Evolutionary conservation across 129 eudicot species (phyloP), one percentile per base, ranked within the genome.

Genomic region (Artemisia tridentata): DNA sequence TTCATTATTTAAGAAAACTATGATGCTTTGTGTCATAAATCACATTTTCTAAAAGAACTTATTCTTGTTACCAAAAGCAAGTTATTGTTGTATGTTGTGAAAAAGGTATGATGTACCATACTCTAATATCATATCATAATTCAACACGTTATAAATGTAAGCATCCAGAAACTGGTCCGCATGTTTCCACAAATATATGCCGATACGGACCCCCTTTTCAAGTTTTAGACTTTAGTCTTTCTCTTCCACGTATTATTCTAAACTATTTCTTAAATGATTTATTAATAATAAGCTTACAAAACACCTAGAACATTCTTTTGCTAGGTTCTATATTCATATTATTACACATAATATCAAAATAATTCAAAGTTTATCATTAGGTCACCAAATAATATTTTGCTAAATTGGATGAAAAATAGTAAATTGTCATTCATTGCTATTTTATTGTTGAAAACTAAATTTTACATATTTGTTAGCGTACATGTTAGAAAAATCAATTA

Each of bases 41-140:
- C 4, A 14, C 6, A 51, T 51, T 51, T 13, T 15, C 18, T 17
- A 51, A n/a, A 1, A 13, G n/a, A 51, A 51, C 56, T 14, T 51
- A 1, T 51, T 51, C n/a, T 6, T 17, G 19, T 9, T 47, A 16
- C 15, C 7, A 17, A 66, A 66, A 20, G 17, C 70, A 46, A 48
- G 19, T 18, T 20, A 20, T 67, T 48, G 27, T 16, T 21, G 58
- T 49, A 57, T 38, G 65, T 71, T 71, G 34, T 20, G 7, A 57
- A 43, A 59, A 57, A 71, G 25, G 75, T 47, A 52, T 29, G 69
- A 61, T 27, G 60, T n/a, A 56, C 45, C 68, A 72, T 72, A 59
- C 76, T 13, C 58, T 71, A 29, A 20, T 55, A 38, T 45, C 21
- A 52, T 41, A 43, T 41, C 14, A 56, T 46, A 21, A 60, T 29